Evolutionary conservation across 2,329 filamentous ascomycete species (phyloP), one percentile per base, ranked within the genome.

Genomic region (Pestalotiopsis fici): DNA sequence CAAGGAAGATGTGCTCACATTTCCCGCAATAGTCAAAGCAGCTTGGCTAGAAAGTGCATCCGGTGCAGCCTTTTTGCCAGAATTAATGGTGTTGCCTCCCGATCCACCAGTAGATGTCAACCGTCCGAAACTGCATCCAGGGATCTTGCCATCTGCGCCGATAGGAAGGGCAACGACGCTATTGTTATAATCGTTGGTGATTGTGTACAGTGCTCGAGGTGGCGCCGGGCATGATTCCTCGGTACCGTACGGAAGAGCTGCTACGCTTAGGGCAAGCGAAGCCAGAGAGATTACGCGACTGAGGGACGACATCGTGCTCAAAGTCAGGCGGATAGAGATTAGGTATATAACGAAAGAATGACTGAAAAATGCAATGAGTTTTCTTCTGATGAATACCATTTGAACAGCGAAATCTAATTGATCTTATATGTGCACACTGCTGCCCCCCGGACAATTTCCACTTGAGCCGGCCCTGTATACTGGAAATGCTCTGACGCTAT

Each of bases 21-120:
- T 80, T 43, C 83, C 86, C 5, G 79, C 81, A 0, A 88, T 73
- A 3, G 81, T 82, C 64, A 90, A 66, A 2, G 85, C 71, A 1
- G 83, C 84, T 71, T 90, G 87, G 54, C 80, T 81, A 28, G 84
- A 77, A 15, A 90, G 75, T 0, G 84, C 79, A 74, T 90, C 88
- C 0, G 85, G 82, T 0, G 72, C 78, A 15, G 78, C 74, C 54
- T 75, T 80, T 1, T 80, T 76, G 6, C 86, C 87, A 0, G 74
- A 73, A 13, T 21, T 43, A 11, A 64, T 55, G 25, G 39, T 43
- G 21, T 55, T 64, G 7, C 21, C 12, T 21, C 61, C 61, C 61
- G 23, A 54, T 23, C 87, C 86, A 0, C 84, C 83, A 2, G 86
- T 87, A 1, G 76, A 64, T 0, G 81, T 85, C 3, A 23, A 55